Percentiles rank a stretch among this genome's conserved stretches.
Conservation (phyloP, 179 eudicot species). For the Spergularia azorica region DNA sequence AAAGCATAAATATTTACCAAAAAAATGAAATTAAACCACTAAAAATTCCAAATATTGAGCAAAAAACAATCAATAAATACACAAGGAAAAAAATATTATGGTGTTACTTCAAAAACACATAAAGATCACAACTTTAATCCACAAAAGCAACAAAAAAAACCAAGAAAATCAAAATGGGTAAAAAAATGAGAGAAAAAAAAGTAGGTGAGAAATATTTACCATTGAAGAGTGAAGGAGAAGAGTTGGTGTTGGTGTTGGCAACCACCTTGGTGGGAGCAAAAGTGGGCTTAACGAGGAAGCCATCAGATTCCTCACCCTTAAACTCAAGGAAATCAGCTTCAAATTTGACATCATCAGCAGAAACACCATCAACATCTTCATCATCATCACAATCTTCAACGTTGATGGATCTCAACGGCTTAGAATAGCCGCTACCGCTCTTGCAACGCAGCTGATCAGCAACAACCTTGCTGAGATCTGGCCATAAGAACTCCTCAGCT, state of each 20-base stretch:
- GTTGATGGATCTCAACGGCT: constrained; percentile 51
- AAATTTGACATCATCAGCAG: constrained; percentile 39
- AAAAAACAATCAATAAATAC: neutral
- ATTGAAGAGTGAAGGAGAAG: neutral
- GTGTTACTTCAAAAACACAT: neutral
- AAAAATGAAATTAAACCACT: neutral
- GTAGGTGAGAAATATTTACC: neutral
- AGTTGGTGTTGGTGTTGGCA: neutral
- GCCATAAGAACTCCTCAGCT: constrained; percentile 48
- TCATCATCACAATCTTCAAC: constrained; percentile 48
- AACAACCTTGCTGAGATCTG: constrained; percentile 19
- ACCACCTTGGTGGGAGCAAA: constrained; percentile 15
- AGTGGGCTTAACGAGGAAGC: constrained; percentile 28
- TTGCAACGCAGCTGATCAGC: constrained; percentile 25
- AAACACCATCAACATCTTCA: neutral
- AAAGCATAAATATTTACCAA: neutral
- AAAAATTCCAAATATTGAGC: neutral
- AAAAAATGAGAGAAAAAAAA: too few species aligned
- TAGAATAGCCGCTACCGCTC: constrained; percentile 37
- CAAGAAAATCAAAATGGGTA: neutral
- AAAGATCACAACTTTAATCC: neutral
- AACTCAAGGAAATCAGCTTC: constrained; percentile 79
- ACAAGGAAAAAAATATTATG: too few species aligned
- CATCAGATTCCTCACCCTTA: constrained; percentile 41
- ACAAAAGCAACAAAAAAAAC: neutral